Base-by-base conservation (phyloP, 108 stramenopile genomes). In the Phaeodactylum tricornutum region DNA sequence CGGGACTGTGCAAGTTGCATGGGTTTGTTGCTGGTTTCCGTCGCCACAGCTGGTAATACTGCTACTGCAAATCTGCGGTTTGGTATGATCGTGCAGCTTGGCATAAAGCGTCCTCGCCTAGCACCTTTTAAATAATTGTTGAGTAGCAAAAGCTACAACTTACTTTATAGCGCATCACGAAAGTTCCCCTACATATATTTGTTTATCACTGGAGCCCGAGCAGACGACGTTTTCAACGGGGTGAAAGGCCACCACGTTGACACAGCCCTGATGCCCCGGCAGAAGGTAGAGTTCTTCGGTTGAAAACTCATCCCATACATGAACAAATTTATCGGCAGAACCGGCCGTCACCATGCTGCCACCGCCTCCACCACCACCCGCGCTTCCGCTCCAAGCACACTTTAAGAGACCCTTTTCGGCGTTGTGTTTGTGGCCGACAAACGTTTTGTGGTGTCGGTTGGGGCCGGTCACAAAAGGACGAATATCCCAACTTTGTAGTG, bases 221-320 rank as follows among this genome's bases (percentile, higher is more conserved):
- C 69, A 75, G 47, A 84, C 36, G 5, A 81, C 68, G 49, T 73
- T 71, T 56, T 71, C 59, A 42, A 62, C 69, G 26, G 85, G 81
- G 63, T 87, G 81, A 61, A 82, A 83, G 38, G 66, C 61, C 31
- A 87, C 87, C 22, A 88, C 61, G 58, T 92, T 88, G 15, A 92
- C 89, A 37, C 81, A 75, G 4, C 89, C 93, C 30, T 67, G 62
- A 64, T 94, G 93, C 1, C 93, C 93, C 9, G 86, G 87, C 22
- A 91, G 56, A 33, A 43, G 62, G 59, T 91, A 91, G 22, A 94
- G 64, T 69, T 94, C 90, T 67, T 87, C 72, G 2, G 74, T 45
- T 51, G 74, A 69, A 19, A 71, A 49, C 40, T 69, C 84, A 60
- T 94, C 93, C 89, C 89, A 94, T 43, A 94, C 77, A 56, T 88